Evolutionary conservation across 208 protist species (phyloP).

Genomic region (Blechomonas ayalai): DNA sequence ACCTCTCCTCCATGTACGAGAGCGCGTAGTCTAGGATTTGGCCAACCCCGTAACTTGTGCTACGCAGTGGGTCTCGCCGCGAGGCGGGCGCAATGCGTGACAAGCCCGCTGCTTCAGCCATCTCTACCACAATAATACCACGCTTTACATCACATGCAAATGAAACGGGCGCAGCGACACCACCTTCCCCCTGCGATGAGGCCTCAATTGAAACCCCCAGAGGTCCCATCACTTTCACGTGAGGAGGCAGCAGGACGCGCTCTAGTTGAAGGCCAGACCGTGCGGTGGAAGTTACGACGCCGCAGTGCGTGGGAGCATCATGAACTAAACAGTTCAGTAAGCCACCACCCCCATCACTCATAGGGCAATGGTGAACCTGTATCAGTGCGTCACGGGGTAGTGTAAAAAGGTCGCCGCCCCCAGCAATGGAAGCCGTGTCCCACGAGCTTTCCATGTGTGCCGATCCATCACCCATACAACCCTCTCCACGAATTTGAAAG

Average conservation of each 20-base stretch:
- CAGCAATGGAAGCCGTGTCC: too few relatives aligned
- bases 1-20: conserved; percentile 14
- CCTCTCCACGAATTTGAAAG: too few relatives aligned
- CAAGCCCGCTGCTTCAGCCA: conserved; percentile 63
- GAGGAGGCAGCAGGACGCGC: conserved; percentile 12
- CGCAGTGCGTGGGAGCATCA: neutral
- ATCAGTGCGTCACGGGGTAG: too few relatives aligned
- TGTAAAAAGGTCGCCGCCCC: too few relatives aligned
- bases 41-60: conserved; percentile 71
- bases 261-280: conserved; percentile 1
- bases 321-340: conserved; percentile 64
- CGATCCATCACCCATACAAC: too few relatives aligned
- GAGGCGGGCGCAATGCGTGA: conserved; percentile 25
- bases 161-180: conserved; percentile 9
- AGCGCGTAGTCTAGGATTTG: conserved; percentile 56
- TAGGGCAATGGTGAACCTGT: too few relatives aligned
- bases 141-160: conserved; percentile 50
- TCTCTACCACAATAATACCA: conserved; percentile 59
- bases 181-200: neutral
- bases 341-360: conserved; percentile 77
- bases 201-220: conserved; percentile 24
- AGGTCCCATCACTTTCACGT: conserved; percentile 33
- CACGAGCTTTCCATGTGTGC: too few relatives aligned
- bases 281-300: neutral
- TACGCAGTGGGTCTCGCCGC: conserved; percentile 35